Conservation (phyloP, 2,329 filamentous ascomycete genomes). For the Penicillium olsonii region DNA sequence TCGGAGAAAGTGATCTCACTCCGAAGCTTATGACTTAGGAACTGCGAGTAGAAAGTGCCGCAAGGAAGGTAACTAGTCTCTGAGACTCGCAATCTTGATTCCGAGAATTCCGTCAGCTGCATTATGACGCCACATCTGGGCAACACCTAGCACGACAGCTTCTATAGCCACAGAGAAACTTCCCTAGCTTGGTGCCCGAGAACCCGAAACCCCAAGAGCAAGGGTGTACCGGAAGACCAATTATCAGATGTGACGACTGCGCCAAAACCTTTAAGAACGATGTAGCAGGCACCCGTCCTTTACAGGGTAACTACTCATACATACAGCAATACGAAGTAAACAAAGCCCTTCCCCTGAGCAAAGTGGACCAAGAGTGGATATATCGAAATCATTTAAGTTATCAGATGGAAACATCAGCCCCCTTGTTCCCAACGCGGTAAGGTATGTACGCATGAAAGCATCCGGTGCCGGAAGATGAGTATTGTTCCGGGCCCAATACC, state of each 20-base stretch:
- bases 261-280: neutral
- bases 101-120: neutral
- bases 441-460: neutral
- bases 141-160: neutral
- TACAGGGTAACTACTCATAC: no score
- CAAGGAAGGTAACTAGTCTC: neutral
- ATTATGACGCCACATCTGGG: neutral
- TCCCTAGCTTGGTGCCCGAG: neutral
- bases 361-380: neutral
- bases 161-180: neutral
- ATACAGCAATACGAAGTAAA: neutral
- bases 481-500: neutral
- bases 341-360: neutral
- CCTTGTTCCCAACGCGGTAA: neutral
- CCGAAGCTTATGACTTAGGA: neutral
- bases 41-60: neutral
- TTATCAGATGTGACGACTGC: neutral
- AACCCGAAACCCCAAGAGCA: neutral
- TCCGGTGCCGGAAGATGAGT: neutral
- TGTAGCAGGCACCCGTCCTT: neutral
- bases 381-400: constrained; percentile 16
- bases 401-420: constrained; percentile 14
- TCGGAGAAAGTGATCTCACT: no score
- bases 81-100: neutral
- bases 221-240: neutral